phyloP scores from a whole-genome alignment of 768 basidiomycete species.

The Rhizopogon sp. region DNA sequence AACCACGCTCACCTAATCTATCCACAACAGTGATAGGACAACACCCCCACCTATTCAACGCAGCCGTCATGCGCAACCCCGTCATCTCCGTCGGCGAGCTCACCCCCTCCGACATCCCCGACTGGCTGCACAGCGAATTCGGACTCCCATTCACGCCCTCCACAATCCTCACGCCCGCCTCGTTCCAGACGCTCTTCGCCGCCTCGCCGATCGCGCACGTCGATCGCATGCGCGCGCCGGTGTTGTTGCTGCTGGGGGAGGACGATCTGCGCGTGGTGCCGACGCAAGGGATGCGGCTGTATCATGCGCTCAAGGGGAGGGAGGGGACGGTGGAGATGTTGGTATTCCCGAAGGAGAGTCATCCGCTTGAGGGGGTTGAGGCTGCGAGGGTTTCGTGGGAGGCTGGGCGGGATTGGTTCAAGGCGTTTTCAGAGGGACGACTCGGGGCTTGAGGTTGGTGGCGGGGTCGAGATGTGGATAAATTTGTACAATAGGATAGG shows the following conservation, averaged over 20 bases:
- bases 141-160: slow-evolving; percentile 29
- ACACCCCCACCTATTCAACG: slow-evolving; percentile 56
- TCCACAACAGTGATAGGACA: slow-evolving; percentile 51
- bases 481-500: no score
- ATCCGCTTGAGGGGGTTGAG: slow-evolving; percentile 62
- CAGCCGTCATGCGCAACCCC: slow-evolving; percentile 62
- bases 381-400: slow-evolving; percentile 50
- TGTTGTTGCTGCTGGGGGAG: slow-evolving; percentile 56
- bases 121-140: slow-evolving; percentile 52
- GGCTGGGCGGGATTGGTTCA: slow-evolving; percentile 48
- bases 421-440: slow-evolving; percentile 9
- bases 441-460: no score
- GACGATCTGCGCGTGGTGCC: slow-evolving; percentile 60
- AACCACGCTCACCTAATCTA: background rate
- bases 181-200: slow-evolving; percentile 37
- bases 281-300: slow-evolving; percentile 56
- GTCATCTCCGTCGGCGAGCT: slow-evolving; percentile 60
- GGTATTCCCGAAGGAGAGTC: slow-evolving; percentile 55
- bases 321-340: slow-evolving; percentile 49
- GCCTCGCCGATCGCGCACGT: slow-evolving; percentile 56
- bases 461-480: no score
- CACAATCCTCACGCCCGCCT: slow-evolving; percentile 38
- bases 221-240: slow-evolving; percentile 44
- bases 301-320: slow-evolving; percentile 55
- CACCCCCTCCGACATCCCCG: slow-evolving; percentile 58